Evolutionary conservation across 2,329 filamentous ascomycete species (phyloP).

Genomic region (Fonsecaea monophora): DNA sequence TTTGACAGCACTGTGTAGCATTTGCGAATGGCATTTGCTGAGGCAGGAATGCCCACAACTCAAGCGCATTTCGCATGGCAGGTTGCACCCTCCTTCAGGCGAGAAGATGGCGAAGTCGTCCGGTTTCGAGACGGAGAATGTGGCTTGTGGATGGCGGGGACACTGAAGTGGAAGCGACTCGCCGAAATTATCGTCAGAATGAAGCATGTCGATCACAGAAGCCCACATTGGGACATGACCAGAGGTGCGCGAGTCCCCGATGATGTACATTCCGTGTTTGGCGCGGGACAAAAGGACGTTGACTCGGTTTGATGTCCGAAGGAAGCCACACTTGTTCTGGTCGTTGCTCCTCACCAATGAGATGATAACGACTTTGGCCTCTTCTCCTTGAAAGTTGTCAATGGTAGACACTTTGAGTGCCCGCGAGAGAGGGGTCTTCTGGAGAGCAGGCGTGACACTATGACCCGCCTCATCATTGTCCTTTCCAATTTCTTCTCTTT

Average conservation of each 20-base stretch:
- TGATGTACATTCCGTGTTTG: conserved; percentile 72
- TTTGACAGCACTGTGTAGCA: conserved; percentile 50
- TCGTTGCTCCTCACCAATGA: conserved; percentile 74
- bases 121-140: conserved; percentile 59
- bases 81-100: conserved; percentile 68
- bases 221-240: conserved; percentile 49
- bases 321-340: conserved; percentile 66
- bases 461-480: conserved; percentile 41
- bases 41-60: conserved; percentile 55
- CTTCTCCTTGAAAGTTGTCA: conserved; percentile 80
- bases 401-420: conserved; percentile 67
- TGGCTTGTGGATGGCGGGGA: conserved; percentile 63
- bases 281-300: conserved; percentile 69
- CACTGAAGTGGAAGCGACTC: conserved; percentile 62
- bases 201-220: conserved; percentile 55
- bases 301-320: conserved; percentile 70
- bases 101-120: conserved; percentile 63
- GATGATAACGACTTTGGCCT: conserved; percentile 73
- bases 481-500: conserved; percentile 46
- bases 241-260: conserved; percentile 70
- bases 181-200: conserved; percentile 56
- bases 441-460: background rate
- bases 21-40: conserved; percentile 54
- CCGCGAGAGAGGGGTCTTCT: conserved; percentile 53
- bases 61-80: conserved; percentile 56